Evolutionary conservation across 2,329 filamentous ascomycete genomes (phyloP).

Genomic region (Aspergillus tamarii): DNA sequence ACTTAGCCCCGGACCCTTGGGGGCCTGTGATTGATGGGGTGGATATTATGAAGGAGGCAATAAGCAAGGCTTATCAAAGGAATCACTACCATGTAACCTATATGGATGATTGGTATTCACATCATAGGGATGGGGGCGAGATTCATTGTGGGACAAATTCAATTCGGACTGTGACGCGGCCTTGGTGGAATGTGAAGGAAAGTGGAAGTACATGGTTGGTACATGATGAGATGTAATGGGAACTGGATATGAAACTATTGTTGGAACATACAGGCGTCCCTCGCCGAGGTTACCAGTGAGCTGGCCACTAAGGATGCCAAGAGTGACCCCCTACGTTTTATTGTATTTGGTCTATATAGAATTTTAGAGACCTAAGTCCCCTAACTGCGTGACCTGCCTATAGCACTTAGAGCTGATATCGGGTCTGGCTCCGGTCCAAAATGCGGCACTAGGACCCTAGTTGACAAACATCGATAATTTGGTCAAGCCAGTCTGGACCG

Average conservation of each 20-base stretch:
- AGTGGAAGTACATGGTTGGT: no score
- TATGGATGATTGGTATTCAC: constrained; percentile 26
- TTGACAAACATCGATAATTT: no score
- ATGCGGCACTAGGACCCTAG: no score
- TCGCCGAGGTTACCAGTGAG: neutral
- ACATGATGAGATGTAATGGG: no score
- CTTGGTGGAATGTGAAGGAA: constrained; percentile 13
- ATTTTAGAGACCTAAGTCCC: neutral
- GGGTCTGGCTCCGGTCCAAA: no score
- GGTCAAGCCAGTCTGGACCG: no score
- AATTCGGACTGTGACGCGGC: constrained; percentile 11
- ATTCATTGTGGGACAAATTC: constrained; percentile 29
- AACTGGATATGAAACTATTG: neutral
- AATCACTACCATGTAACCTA: constrained; percentile 20
- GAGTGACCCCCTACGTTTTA: neutral
- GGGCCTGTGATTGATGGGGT: constrained; percentile 23
- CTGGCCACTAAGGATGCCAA: neutral
- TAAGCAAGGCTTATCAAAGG: constrained; percentile 15
- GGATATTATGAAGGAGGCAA: constrained; percentile 21
- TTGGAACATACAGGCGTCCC: neutral
- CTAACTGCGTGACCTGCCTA: neutral
- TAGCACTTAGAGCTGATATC: neutral
- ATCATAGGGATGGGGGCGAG: constrained; percentile 25
- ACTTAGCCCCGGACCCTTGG: constrained; percentile 22
- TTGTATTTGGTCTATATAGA: neutral